phyloP scores from a whole-genome alignment of 2,329 filamentous ascomycete genomes.

The Penicillium brasilianum region DNA sequence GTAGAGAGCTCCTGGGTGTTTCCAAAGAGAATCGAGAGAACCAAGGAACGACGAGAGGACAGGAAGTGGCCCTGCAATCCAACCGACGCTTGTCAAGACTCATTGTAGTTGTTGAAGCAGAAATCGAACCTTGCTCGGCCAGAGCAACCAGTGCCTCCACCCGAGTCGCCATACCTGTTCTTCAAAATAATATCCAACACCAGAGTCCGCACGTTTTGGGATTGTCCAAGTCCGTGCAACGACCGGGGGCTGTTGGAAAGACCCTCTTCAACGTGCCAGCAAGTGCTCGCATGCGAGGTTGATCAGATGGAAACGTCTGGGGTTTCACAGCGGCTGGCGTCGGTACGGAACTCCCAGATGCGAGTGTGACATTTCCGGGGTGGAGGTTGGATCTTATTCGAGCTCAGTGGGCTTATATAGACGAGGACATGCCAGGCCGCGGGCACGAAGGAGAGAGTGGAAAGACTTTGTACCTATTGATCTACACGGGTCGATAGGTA shows the following conservation, averaged over 20 bases:
- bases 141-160: slow-evolving; percentile 13
- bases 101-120: background rate
- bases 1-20: slow-evolving; percentile 20
- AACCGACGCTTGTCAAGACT: background rate
- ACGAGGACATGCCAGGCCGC: slow-evolving; percentile 1
- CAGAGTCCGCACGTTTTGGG: background rate
- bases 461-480: background rate
- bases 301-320: slow-evolving; percentile 42
- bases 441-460: background rate
- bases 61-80: background rate
- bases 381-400: slow-evolving; percentile 18
- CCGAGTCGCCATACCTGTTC: background rate
- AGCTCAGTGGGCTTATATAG: slow-evolving; percentile 23
- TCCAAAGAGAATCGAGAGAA: slow-evolving; percentile 1
- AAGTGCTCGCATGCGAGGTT: slow-evolving; percentile 36
- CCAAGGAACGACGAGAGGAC: background rate
- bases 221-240: slow-evolving; percentile 3
- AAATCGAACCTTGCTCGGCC: slow-evolving; percentile 16
- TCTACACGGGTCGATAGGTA: background rate
- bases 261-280: slow-evolving; percentile 23
- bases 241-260: slow-evolving; percentile 4
- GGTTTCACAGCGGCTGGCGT: slow-evolving; percentile 46
- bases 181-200: background rate
- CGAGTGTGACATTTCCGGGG: slow-evolving; percentile 31
- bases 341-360: slow-evolving; percentile 38